Percentiles rank a stretch among this genome's conserved stretches.
Evolutionary conservation across 805 yeast species (phyloP).

Genomic region (Phaffomyces thermotolerans): DNA sequence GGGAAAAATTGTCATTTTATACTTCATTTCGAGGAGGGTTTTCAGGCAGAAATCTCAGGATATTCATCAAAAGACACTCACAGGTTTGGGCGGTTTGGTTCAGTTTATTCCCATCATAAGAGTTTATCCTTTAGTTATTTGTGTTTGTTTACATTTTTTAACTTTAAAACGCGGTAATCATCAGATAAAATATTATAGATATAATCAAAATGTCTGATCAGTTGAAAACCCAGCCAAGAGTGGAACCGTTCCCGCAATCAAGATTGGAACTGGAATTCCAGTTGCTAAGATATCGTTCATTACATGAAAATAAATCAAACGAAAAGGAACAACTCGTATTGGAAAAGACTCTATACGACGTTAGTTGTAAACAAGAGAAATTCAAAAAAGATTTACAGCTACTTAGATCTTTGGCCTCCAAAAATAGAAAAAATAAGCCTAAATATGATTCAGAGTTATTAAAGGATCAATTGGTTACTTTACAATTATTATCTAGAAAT

Average conservation of each 20-base stretch:
- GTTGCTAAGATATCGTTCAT: slow-evolving; percentile 14
- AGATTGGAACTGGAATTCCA: slow-evolving; percentile 14
- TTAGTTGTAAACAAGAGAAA: slow-evolving; percentile 35
- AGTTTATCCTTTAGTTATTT: no score
- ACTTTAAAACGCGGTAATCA: no score
- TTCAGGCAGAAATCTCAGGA: no score
- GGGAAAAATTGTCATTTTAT: no score
- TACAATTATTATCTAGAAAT: slow-evolving; percentile 60
- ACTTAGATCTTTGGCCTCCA: slow-evolving; percentile 21
- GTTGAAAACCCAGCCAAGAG: background rate
- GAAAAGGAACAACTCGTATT: slow-evolving; percentile 36
- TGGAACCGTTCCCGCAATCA: slow-evolving; percentile 6
- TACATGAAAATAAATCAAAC: slow-evolving; percentile 8
- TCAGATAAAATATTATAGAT: no score
- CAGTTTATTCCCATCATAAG: no score
- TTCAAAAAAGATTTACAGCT: slow-evolving; percentile 25
- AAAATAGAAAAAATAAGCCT: slow-evolving; percentile 16
- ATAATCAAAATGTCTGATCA: no score
- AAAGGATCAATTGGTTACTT: slow-evolving; percentile 51
- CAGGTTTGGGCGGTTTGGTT: no score
- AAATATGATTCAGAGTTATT: slow-evolving; percentile 40
- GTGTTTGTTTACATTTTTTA: no score
- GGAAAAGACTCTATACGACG: slow-evolving; percentile 31
- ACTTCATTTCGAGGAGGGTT: no score
- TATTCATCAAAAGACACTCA: no score